These are phyloP conservation scores for Zizania latifolia DNA, from an alignment of 176 grass and related monocot genomes.

Conservation along the genomic window DNA sequence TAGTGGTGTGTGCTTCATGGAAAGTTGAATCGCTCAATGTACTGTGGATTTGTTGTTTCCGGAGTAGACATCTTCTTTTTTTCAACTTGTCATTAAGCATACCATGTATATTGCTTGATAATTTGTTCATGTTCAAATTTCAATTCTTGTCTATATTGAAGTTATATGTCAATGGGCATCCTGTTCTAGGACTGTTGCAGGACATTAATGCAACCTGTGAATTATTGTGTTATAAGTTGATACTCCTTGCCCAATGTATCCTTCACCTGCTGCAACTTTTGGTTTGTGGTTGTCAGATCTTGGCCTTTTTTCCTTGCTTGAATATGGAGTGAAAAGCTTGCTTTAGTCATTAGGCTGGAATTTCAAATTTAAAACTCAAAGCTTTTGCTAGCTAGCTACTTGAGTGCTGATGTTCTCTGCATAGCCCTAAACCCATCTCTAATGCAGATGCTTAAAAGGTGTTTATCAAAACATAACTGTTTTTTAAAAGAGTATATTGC, in stretches of 20 bases:
- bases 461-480: too few relatives aligned
- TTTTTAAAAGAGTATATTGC: too few relatives aligned
- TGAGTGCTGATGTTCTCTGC: too few relatives aligned
- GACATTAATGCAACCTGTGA: conserved; percentile 28
- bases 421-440: too few relatives aligned
- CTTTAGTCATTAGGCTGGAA: too few relatives aligned
- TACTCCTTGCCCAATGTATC: background rate
- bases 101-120: conserved; percentile 57
- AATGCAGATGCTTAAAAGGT: too few relatives aligned
- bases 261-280: background rate
- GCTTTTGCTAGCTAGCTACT: too few relatives aligned
- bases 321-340: too few relatives aligned
- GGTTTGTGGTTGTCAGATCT: too few relatives aligned
- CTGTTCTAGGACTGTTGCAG: conserved; percentile 39
- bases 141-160: conserved; percentile 60
- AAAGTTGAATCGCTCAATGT: conserved; percentile 49
- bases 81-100: conserved; percentile 54
- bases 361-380: too few relatives aligned
- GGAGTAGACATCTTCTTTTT: conserved; percentile 47
- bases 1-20: conserved; percentile 65
- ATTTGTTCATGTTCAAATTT: conserved; percentile 36
- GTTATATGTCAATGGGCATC: conserved; percentile 21
- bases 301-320: too few relatives aligned
- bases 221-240: conserved; percentile 19
- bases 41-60: conserved; percentile 40